Conservation (phyloP, 2,329 filamentous ascomycete genomes). For the Cylindrodendrum hubeiense region DNA sequence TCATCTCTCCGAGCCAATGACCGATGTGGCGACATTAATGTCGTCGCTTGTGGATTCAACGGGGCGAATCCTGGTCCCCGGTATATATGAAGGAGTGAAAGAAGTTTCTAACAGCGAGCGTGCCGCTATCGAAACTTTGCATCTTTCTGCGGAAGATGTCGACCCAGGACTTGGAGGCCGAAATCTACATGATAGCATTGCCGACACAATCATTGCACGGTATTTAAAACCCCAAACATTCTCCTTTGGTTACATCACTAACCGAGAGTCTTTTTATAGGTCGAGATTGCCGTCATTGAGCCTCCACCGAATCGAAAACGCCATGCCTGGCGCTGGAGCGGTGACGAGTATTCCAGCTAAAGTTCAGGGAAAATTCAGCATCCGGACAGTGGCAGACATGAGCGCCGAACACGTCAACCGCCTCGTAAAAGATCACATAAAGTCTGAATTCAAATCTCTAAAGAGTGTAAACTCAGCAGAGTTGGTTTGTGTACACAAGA, state of each 20-base stretch:
- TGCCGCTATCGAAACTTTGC: too few species aligned
- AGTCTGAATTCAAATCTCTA: not conserved
- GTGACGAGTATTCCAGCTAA: not conserved
- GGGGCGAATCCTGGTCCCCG: not conserved
- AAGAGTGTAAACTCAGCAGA: not conserved
- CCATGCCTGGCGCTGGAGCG: not conserved
- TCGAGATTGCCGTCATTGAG: not conserved
- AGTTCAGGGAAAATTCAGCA: not conserved
- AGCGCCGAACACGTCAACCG: not conserved
- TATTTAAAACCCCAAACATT: too few species aligned
- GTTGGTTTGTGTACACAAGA: not conserved
- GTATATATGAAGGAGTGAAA: not conserved
- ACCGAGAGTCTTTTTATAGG: not conserved
- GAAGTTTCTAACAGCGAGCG: too few species aligned
- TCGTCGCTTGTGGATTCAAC: not conserved
- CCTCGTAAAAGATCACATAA: not conserved
- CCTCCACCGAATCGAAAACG: not conserved
- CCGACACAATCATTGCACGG: too few species aligned
- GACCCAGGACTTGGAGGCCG: not conserved
- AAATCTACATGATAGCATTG: too few species aligned
- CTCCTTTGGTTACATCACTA: not conserved
- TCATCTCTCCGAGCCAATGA: not conserved
- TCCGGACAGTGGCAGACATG: not conserved
- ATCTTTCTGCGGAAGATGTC: not conserved
- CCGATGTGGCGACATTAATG: not conserved